Base-by-base conservation (phyloP, 1,284 basidiomycete species). In the Coniferiporia weirii region DNA sequence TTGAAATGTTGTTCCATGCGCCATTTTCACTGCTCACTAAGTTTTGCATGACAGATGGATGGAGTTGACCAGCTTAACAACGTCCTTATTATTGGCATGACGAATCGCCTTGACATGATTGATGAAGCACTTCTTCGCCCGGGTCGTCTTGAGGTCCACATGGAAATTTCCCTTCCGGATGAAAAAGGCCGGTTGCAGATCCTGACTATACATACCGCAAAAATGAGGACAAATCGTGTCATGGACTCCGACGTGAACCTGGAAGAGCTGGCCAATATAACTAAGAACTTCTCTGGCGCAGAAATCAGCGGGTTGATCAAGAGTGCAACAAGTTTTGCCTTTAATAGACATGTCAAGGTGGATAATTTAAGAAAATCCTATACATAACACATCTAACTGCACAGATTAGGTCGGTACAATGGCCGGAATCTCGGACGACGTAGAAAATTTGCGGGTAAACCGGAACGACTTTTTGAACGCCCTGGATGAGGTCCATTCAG, bases 61-160 rank as follows among this genome's bases (percentile, higher is more conserved):
- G 97, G 97, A 79, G 97, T 99, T 5, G 97, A 99, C 71, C 93
- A 95, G 76, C 81, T 99, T 54, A 99, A 99, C 79, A 99, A 99
- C 73, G 97, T 99, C 62, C 89, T 99, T 65, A 91, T 99, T 66
- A 99, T 99, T 66, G 97, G 97, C 69, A 99, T 99, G 97, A 99
- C 97, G 55, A 99, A 99, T 74, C 89, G 97, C 63, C 77, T 89
- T 56, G 97, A 99, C 79, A 96, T 99, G 95, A 98, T 99, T 67
- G 97, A 99, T 69, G 97, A 99, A 71, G 97, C 96, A 5, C 82
- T 99, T 1, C 82, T 98, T 12, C 95, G 97, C 68, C 96, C 97
- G 1, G 97, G 97, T 59, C 95, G 97, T 79, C 87, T 99, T 52
- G 97, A 99, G 72, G 96, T 99, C n/a, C 97, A 99, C 74, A 98